These are phyloP conservation scores for Ophiostoma pallidulum DNA, from an alignment of 2,329 filamentous ascomycete species.

Conservation along the genomic window DNA sequence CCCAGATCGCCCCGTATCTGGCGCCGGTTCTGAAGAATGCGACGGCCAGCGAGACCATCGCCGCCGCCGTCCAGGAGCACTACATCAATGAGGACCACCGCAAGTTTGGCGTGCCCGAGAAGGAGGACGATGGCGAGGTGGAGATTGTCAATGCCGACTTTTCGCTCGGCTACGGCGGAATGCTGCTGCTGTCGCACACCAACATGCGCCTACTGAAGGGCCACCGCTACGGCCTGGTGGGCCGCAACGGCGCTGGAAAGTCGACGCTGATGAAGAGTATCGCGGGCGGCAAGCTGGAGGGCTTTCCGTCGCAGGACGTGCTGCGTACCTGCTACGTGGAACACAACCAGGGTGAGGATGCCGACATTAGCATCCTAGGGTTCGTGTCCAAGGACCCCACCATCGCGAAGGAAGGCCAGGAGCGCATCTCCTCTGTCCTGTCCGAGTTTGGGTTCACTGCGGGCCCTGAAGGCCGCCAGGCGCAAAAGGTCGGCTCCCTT, in stretches of 20 bases:
- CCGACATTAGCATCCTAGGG: conserved; percentile 89
- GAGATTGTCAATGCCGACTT: conserved; percentile 98
- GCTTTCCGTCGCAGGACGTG: conserved; percentile 86
- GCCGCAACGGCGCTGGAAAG: conserved; percentile 94
- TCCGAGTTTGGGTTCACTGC: conserved; percentile 88
- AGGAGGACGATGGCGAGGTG: conserved; percentile 83
- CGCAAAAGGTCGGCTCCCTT: conserved; percentile 82
- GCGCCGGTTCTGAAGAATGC: conserved; percentile 55
- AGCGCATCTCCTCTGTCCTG: conserved; percentile 76
- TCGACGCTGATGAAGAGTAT: conserved; percentile 99
- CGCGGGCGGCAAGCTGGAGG: conserved; percentile 89
- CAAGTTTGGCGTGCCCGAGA: conserved; percentile 73
- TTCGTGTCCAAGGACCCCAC: conserved; percentile 86
- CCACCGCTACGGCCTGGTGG: conserved; percentile 93
- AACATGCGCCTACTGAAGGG: conserved; percentile 92
- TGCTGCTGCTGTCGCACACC: conserved; percentile 92
- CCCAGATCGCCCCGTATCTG: conserved; percentile 65
- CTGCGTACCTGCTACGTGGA: conserved; percentile 96
- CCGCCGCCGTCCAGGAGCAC: conserved; percentile 63
- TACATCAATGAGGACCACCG: conserved; percentile 79
- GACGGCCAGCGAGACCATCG: conserved; percentile 53
- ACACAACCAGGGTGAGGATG: conserved; percentile 97
- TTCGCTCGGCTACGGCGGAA: conserved; percentile 93
- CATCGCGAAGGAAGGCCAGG: conserved; percentile 65
- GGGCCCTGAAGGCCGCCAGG: conserved; percentile 80